Conservation (phyloP, 257 asterid species). For the Nicotiana otophora region DNA sequence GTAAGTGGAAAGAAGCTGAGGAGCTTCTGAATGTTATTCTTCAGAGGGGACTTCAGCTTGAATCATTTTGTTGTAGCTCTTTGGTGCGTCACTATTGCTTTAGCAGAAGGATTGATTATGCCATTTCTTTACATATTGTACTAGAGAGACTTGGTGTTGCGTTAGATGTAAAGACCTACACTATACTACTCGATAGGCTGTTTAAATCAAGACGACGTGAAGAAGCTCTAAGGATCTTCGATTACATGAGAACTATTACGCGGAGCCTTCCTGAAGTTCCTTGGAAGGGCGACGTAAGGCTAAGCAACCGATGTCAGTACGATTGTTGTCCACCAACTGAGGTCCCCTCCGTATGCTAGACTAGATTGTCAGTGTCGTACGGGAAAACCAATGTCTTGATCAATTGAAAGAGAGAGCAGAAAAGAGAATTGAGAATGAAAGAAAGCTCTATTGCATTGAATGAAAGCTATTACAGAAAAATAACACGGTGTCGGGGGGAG, state of each 20-base stretch:
- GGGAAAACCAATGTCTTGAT: too few species aligned
- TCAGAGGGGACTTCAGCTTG: conserved; percentile 40
- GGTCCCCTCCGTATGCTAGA: too few species aligned
- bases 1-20: conserved; percentile 58
- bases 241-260: conserved; percentile 32
- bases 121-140: conserved; percentile 50
- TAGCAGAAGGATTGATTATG: conserved; percentile 36
- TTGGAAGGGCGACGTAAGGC: too few species aligned
- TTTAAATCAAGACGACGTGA: conserved; percentile 34
- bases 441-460: too few species aligned
- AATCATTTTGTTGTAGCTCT: conserved; percentile 42
- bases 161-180: conserved; percentile 38
- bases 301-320: too few species aligned
- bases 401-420: too few species aligned
- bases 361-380: too few species aligned
- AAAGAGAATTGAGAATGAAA: too few species aligned
- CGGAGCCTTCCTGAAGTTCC: too few species aligned
- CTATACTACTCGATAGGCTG: conserved; percentile 39
- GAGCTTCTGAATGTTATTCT: conserved; percentile 36
- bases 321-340: too few species aligned
- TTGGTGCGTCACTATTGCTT: conserved; percentile 53
- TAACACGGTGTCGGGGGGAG: too few species aligned
- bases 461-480: too few species aligned
- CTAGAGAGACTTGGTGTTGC: conserved; percentile 34
- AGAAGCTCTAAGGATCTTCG: conserved; percentile 50